phyloP scores from a whole-genome alignment of 192 early-diverging fungal species.

The Backusella psychrophila region DNA sequence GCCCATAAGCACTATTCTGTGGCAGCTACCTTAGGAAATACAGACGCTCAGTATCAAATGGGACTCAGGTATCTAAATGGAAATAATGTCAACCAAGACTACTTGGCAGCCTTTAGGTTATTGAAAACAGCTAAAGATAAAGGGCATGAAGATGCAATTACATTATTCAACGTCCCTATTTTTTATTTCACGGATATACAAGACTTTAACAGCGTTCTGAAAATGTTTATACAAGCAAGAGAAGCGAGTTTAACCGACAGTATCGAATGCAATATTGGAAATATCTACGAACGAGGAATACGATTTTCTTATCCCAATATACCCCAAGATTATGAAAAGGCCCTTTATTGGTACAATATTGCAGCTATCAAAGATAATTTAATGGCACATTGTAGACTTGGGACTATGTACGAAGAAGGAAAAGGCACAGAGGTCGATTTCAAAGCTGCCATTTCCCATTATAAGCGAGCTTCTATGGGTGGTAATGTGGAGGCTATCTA shows the following conservation, averaged over 20 bases:
- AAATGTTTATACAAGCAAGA: not conserved
- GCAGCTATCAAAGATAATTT: not conserved
- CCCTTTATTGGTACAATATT: not conserved
- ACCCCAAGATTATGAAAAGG: not conserved
- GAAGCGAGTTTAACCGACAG: not conserved
- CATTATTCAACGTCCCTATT: not conserved
- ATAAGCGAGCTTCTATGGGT: not conserved
- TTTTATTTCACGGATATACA: not conserved
- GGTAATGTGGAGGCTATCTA: not conserved
- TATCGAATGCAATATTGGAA: not conserved
- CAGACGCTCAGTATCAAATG: not conserved
- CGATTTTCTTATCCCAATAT: not conserved
- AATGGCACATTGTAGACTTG: not conserved
- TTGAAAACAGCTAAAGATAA: not conserved
- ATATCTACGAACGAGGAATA: not conserved
- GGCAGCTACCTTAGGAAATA: not conserved
- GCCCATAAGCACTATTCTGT: not conserved
- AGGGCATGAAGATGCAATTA: not conserved
- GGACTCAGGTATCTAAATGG: not conserved
- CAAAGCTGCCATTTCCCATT: not conserved
- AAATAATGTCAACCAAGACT: not conserved
- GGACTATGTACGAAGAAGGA: not conserved
- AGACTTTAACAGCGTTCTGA: not conserved
- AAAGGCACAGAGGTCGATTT: not conserved
- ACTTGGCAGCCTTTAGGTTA: not conserved